Conservation (phyloP, 192 early-diverging fungal species). For the Chytriomyces sp. region DNA sequence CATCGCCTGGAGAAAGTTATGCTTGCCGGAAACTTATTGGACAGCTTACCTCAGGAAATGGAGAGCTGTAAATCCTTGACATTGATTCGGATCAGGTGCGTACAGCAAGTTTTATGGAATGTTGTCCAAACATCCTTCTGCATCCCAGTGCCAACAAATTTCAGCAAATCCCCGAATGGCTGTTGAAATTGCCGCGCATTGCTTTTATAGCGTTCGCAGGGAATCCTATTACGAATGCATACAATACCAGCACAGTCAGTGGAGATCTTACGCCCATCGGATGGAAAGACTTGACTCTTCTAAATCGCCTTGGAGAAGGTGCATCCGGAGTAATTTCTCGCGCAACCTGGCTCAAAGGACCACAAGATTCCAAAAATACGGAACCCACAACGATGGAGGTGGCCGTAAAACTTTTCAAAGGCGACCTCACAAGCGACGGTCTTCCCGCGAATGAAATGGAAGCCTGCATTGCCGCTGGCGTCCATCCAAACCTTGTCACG, state of each 20-base stretch:
- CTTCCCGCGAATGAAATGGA: slow-evolving; percentile 30
- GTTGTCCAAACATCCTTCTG: too few species aligned
- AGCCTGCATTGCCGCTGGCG: slow-evolving; percentile 13
- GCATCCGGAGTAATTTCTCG: slow-evolving; percentile 34
- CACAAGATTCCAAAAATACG: neutral
- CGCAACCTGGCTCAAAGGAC: neutral
- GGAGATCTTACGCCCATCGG: neutral
- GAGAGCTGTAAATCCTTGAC: slow-evolving; percentile 1
- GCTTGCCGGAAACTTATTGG: slow-evolving; percentile 30
- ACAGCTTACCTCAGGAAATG: slow-evolving; percentile 17
- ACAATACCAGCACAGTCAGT: neutral
- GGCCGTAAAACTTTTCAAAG: slow-evolving; percentile 41
- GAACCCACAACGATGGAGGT: neutral
- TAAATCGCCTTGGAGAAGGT: slow-evolving; percentile 28
- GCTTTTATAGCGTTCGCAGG: slow-evolving; percentile 39
- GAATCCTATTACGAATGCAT: slow-evolving; percentile 3
- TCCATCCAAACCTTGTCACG: slow-evolving; percentile 17
- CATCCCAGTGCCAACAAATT: slow-evolving; percentile 29
- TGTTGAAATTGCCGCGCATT: slow-evolving; percentile 25
- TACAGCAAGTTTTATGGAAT: too few species aligned
- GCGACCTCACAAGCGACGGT: slow-evolving; percentile 33
- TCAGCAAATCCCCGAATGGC: slow-evolving; percentile 6
- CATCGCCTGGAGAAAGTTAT: slow-evolving; percentile 22
- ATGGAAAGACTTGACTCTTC: neutral
- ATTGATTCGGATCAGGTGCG: slow-evolving; percentile 26